These are phyloP conservation scores for Ophiocordyceps unilateralis DNA, from an alignment of 2,329 filamentous ascomycete species.

Conservation along the genomic window DNA sequence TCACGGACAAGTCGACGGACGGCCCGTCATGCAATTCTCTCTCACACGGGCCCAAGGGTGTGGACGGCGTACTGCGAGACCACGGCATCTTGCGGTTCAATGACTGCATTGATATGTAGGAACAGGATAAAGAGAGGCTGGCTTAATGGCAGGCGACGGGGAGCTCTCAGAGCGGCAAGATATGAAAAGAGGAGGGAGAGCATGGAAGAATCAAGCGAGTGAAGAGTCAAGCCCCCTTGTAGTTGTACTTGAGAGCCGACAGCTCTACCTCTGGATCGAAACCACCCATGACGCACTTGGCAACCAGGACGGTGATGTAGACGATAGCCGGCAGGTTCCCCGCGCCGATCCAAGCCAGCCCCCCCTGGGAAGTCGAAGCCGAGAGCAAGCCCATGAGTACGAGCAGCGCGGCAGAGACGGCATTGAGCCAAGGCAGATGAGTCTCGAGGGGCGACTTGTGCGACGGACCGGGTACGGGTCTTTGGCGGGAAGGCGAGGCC, in stretches of 20 bases:
- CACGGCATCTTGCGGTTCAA: conserved; percentile 87
- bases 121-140: background rate
- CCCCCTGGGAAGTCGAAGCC: conserved; percentile 10
- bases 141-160: background rate
- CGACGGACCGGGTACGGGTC: conserved; percentile 2
- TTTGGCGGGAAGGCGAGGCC: conserved; percentile 10
- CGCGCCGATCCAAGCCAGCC: conserved; percentile 23
- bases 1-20: conserved; percentile 67
- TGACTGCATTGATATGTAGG: conserved; percentile 64
- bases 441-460: conserved; percentile 28
- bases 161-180: too few species aligned
- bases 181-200: background rate
- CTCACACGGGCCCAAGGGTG: conserved; percentile 53
- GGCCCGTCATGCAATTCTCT: conserved; percentile 30
- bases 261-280: conserved; percentile 53
- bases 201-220: too few species aligned
- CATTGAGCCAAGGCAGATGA: conserved; percentile 44
- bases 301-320: conserved; percentile 40
- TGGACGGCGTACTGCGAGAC: conserved; percentile 72
- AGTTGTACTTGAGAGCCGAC: conserved; percentile 42
- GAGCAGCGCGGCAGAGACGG: conserved; percentile 35
- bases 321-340: conserved; percentile 38
- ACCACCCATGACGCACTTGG: conserved; percentile 48
- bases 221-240: conserved; percentile 41
- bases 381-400: conserved; percentile 24